Evolutionary conservation across 2,329 filamentous ascomycete genomes (phyloP), one percentile per base, ranked within the genome.

Genomic region (Sporothrix phasma): DNA sequence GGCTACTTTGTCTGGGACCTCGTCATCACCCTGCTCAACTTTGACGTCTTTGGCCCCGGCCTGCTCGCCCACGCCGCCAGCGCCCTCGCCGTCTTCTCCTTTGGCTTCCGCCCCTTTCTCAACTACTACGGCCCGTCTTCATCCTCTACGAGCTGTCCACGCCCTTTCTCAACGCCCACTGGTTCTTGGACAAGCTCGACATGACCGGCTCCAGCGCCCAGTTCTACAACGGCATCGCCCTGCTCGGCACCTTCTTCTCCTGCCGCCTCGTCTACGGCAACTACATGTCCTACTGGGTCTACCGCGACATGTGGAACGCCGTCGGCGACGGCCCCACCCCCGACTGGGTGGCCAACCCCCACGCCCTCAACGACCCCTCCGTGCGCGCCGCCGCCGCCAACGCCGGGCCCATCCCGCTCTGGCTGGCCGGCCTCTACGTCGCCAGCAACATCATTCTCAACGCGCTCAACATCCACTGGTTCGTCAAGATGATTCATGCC

Each of bases 1-100:
- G 90, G 90, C 10, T 95, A 95, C 74, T 95, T 95, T 72, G 75
- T 93, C 60, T 95, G 89, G 89, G 90, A 95, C 72, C 75, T 94
- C 60, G 76, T 86, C 68, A 81, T 92, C 67, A 92, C 88, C 47
- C 75, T 84, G 65, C 76, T 81, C 71, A 82, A 92, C 71, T 71
- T 92, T 26, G 79, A 84, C 66, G 82, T 92, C 41, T 94, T 94
- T 71, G 89, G 89, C 7, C 71, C 83, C n/a, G 88, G 88, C 46
- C 85, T 92, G 75, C 78, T 93, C 65, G 88, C 88, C 59, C 90
- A 95, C 74, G 90, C 89, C 54, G 74, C 89, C 51, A 86, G 84
- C 69, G 90, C 90, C 7, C 77, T 93, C 47, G 76, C 84, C 5
- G 89, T 93, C 15, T 94, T 90, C 72, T 83, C 81, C 1, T 81